A percentile compares a stretch with the other conserved stretches of the same genome.
These are phyloP conservation scores for Conticribra guillardii DNA, from an alignment of 108 stramenopile genomes.

Conservation along the genomic window DNA sequence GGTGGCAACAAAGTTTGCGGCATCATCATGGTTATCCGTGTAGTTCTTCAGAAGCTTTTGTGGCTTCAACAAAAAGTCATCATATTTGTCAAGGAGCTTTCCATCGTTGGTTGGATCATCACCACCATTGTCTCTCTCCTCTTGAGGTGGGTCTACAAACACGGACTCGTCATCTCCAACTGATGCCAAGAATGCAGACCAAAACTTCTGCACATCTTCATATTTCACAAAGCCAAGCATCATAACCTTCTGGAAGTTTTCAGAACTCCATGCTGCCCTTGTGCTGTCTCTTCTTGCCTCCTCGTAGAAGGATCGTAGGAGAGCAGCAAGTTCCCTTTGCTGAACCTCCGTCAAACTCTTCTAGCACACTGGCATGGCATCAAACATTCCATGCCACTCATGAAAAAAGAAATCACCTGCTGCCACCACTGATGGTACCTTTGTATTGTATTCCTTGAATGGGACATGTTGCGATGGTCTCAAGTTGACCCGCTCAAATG, in stretches of 20 bases:
- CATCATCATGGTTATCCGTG: not conserved
- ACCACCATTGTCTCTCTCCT: too few relatives aligned
- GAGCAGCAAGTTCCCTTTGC: not conserved
- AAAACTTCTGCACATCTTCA: not conserved
- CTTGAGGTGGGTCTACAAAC: not conserved
- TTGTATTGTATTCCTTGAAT: too few relatives aligned
- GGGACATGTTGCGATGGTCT: too few relatives aligned
- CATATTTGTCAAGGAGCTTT: not conserved
- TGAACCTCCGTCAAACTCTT: not conserved
- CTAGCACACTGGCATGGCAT: not conserved
- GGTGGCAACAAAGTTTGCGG: not conserved
- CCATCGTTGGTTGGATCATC: not conserved
- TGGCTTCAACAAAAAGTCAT: not conserved
- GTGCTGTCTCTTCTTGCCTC: not conserved
- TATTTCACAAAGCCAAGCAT: not conserved
- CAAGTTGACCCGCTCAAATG: too few relatives aligned
- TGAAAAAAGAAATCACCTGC: too few relatives aligned
- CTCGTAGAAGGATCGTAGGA: not conserved
- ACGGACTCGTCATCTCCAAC: not conserved
- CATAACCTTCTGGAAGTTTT: not conserved
- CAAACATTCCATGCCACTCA: not conserved
- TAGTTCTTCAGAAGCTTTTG: not conserved
- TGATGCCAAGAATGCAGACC: not conserved
- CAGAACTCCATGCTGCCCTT: not conserved
- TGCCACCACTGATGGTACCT: too few relatives aligned